phyloP scores from a whole-genome alignment of 192 early-diverging fungal species.

The Backusella parvicylindrica region DNA sequence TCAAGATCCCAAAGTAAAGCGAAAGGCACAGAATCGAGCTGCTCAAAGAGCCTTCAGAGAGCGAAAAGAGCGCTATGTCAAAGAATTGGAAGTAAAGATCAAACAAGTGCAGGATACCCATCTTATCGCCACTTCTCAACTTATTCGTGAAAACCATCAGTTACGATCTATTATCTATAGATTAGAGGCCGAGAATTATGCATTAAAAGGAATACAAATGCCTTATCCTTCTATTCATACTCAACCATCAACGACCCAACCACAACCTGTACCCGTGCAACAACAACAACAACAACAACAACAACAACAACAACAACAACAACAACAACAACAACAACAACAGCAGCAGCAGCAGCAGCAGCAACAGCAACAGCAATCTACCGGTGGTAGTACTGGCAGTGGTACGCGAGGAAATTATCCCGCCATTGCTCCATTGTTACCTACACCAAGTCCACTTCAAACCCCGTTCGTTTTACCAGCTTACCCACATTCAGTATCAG shows the following conservation, averaged over 20 bases:
- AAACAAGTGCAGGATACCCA: slow-evolving; percentile 61
- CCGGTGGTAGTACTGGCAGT: background rate
- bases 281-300: background rate
- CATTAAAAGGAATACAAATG: slow-evolving; percentile 41
- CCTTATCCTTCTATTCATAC: background rate
- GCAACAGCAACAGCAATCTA: background rate
- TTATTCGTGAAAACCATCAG: slow-evolving; percentile 50
- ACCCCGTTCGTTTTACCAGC: background rate
- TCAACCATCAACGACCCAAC: background rate
- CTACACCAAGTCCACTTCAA: background rate
- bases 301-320: too few species aligned
- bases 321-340: too few species aligned
- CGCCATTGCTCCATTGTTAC: background rate
- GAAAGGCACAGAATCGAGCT: slow-evolving; percentile 36
- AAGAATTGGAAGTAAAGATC: slow-evolving; percentile 74
- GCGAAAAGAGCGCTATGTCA: slow-evolving; percentile 81
- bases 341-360: background rate
- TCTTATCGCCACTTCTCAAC: slow-evolving; percentile 37
- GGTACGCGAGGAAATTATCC: slow-evolving; percentile 1
- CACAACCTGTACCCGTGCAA: background rate
- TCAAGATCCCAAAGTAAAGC: slow-evolving; percentile 32
- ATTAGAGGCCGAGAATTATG: slow-evolving; percentile 52
- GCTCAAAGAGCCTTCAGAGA: slow-evolving; percentile 55
- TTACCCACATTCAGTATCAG: background rate
- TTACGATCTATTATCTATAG: slow-evolving; percentile 48